Conservation (phyloP, 2,329 filamentous ascomycete species). For the Fusarium illudens region DNA sequence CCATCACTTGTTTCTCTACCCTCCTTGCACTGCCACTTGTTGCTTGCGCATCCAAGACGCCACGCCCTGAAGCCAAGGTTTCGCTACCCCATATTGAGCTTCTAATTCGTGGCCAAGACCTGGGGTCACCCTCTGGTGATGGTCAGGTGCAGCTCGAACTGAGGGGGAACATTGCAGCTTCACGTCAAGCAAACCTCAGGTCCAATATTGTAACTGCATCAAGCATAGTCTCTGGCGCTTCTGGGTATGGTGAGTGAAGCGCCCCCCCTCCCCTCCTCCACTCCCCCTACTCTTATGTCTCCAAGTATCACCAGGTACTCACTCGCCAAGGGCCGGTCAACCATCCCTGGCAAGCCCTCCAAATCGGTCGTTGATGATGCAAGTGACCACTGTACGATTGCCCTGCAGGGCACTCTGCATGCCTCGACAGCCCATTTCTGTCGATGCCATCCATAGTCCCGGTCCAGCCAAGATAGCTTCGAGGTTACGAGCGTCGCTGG, state of each 20-base stretch:
- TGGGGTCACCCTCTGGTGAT: constrained; percentile 12
- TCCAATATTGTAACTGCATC: not conserved
- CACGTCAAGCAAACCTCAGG: not conserved
- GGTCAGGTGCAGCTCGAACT: constrained; percentile 29
- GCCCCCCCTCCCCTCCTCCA: not conserved
- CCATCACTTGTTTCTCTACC: not conserved
- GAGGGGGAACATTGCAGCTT: constrained; percentile 9
- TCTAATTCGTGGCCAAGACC: constrained; percentile 33
- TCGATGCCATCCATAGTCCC: not conserved
- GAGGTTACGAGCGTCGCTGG: not conserved
- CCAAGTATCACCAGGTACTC: constrained; percentile 2
- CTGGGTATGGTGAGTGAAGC: not conserved
- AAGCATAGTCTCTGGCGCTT: not conserved
- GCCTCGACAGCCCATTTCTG: not conserved
- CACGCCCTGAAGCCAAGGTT: constrained; percentile 36
- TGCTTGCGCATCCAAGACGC: constrained; percentile 18
- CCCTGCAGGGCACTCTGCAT: constrained; percentile 3
- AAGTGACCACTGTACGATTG: not conserved
- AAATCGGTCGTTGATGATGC: constrained; percentile 1
- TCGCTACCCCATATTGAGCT: constrained; percentile 28
- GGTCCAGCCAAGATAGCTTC: not conserved
- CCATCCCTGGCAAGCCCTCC: not conserved
- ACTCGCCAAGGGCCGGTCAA: not conserved
- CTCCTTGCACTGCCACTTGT: constrained; percentile 30
- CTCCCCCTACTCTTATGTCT: not conserved